These are phyloP conservation scores for Magnolia changhungtana DNA, from an alignment of 164 flowering plant species.

Conservation along the genomic window DNA sequence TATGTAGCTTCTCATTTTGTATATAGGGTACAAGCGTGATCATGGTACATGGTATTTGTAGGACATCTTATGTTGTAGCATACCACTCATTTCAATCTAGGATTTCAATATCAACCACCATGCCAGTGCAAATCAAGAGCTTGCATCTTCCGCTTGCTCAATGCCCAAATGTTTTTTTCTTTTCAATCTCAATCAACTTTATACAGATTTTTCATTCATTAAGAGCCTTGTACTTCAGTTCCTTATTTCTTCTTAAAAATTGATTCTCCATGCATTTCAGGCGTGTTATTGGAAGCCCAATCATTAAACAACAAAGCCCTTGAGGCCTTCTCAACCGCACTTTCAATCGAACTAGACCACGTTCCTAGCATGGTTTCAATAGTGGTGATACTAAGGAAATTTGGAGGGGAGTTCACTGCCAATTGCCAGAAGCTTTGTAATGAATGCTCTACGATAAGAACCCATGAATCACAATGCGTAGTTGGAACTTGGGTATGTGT, in stretches of 20 bases:
- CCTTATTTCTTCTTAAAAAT: background rate
- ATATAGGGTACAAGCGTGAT: no score
- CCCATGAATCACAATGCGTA: conserved; percentile 88
- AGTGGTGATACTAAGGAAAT: conserved; percentile 58
- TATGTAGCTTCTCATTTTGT: no score
- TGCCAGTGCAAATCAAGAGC: no score
- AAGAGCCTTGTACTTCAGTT: background rate
- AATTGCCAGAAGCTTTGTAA: conserved; percentile 71
- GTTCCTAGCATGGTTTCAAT: conserved; percentile 80
- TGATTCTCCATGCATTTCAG: conserved; percentile 31
- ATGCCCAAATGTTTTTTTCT: background rate
- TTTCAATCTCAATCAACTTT: background rate
- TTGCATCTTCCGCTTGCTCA: no score
- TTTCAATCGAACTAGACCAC: conserved; percentile 75
- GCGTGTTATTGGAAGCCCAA: conserved; percentile 54
- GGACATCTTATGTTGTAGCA: no score
- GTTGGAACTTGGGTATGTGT: conserved; percentile 70
- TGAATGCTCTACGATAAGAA: conserved; percentile 74
- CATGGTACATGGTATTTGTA: no score
- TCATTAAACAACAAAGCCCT: conserved; percentile 72
- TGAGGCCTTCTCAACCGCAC: conserved; percentile 57
- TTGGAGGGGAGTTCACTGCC: conserved; percentile 45
- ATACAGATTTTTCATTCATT: no score
- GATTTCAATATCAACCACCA: background rate
- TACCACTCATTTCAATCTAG: no score